These are phyloP conservation scores for Phycomyces nitens DNA, from an alignment of 192 early-diverging fungal species.

Conservation along the genomic window DNA sequence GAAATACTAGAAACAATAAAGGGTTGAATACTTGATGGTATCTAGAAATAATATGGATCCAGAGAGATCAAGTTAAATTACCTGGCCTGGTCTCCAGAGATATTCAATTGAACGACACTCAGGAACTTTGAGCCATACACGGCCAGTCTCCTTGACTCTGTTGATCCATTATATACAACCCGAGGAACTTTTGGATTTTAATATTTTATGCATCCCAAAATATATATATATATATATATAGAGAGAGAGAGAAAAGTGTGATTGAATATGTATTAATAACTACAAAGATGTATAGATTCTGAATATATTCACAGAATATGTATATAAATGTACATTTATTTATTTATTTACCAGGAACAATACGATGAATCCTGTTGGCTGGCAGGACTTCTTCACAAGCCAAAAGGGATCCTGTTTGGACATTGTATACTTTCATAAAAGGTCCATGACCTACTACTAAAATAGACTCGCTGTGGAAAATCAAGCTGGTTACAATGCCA, in stretches of 20 bases:
- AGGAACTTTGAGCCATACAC: conserved; percentile 53
- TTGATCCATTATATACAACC: background rate
- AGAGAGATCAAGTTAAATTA: conserved; percentile 2
- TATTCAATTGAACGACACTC: conserved; percentile 10
- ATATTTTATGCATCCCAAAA: background rate
- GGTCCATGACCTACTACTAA: conserved; percentile 55
- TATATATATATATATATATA: background rate
- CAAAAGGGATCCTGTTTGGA: conserved; percentile 40
- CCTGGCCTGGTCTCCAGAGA: background rate
- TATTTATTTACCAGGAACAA: conserved; percentile 43
- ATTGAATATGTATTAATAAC: too few species aligned
- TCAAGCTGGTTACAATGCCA: conserved; percentile 45
- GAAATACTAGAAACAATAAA: conserved; percentile 16
- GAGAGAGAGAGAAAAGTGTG: too few species aligned
- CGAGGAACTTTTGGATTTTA: conserved; percentile 3
- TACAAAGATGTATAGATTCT: too few species aligned
- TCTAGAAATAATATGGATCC: too few species aligned
- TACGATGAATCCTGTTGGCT: conserved; percentile 46
- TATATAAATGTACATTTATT: background rate
- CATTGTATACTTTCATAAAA: conserved; percentile 47
- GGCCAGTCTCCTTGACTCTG: conserved; percentile 17
- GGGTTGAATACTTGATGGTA: too few species aligned
- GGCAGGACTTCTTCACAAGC: conserved; percentile 34
- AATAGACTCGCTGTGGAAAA: conserved; percentile 44
- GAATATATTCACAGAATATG: too few species aligned